Conservation (phyloP, 371 early-diverging fungal species). For the Coemansia linderi region DNA sequence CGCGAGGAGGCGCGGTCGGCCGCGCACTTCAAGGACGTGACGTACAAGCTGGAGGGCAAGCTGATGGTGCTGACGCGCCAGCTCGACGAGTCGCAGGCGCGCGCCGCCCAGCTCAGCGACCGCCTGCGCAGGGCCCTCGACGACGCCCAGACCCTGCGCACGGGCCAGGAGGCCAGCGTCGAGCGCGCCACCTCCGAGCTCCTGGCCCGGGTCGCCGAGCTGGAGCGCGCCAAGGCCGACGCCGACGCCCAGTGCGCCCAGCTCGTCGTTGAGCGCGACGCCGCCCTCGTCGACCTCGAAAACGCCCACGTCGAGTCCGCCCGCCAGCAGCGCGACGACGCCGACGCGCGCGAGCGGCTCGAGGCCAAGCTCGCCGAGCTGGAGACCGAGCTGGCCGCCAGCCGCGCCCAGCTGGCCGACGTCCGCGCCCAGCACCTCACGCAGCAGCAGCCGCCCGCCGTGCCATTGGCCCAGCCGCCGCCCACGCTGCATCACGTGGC, state of each 20-base stretch:
- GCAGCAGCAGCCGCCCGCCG: conserved; percentile 23
- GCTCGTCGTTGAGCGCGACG: conserved; percentile 48
- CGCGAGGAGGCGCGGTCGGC: conserved; percentile 86
- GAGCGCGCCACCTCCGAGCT: conserved; percentile 62
- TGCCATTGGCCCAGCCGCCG: too few relatives aligned
- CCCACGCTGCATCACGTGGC: background rate
- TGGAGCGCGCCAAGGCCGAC: conserved; percentile 55
- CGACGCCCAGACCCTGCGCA: conserved; percentile 66
- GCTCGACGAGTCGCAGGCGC: conserved; percentile 48
- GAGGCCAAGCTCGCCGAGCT: conserved; percentile 38
- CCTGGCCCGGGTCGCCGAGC: conserved; percentile 62
- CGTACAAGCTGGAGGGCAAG: conserved; percentile 92
- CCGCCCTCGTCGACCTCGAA: conserved; percentile 33
- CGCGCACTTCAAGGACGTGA: conserved; percentile 87
- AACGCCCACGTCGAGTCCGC: conserved; percentile 21
- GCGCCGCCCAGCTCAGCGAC: conserved; percentile 51
- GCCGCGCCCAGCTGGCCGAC: conserved; percentile 39
- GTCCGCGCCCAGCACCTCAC: conserved; percentile 47
- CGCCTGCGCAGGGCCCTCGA: conserved; percentile 69
- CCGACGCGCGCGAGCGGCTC: conserved; percentile 20
- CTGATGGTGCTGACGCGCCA: conserved; percentile 88
- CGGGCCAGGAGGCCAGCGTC: conserved; percentile 70
- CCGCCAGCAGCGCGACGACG: conserved; percentile 5
- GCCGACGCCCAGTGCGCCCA: conserved; percentile 41
- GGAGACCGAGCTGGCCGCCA: conserved; percentile 36